These are phyloP conservation scores for Globisporangium cystogenes DNA, from an alignment of 352 stramenopile genomes.

Conservation along the genomic window DNA sequence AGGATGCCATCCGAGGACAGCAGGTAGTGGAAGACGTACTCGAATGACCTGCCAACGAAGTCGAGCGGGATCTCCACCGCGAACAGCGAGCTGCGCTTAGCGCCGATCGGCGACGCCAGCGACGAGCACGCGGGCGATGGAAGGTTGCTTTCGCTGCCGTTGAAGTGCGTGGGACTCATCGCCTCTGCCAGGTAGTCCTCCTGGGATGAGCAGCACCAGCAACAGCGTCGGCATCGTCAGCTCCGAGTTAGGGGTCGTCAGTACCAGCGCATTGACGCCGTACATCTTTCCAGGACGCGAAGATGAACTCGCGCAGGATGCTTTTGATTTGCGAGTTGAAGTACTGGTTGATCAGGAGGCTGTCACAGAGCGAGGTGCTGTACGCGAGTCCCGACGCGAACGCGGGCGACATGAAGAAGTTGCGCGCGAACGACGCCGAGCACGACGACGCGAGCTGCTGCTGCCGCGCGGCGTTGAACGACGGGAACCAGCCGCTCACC, in stretches of 20 bases:
- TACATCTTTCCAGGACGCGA: slow-evolving; percentile 67
- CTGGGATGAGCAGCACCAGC: slow-evolving; percentile 8
- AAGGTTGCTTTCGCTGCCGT: not conserved
- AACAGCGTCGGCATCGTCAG: not conserved
- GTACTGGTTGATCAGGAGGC: slow-evolving; percentile 85
- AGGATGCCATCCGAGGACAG: slow-evolving; percentile 78
- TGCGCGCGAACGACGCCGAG: slow-evolving; percentile 53
- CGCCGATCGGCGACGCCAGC: slow-evolving; percentile 19
- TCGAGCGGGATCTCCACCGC: slow-evolving; percentile 74
- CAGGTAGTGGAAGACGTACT: slow-evolving; percentile 81
- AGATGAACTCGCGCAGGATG: slow-evolving; percentile 85
- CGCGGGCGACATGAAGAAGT: slow-evolving; percentile 76
- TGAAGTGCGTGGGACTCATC: slow-evolving; percentile 13
- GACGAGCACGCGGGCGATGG: slow-evolving; percentile 33
- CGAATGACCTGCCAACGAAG: slow-evolving; percentile 77
- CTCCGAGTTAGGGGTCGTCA: not conserved
- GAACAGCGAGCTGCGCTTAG: slow-evolving; percentile 73
- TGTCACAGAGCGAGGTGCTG: slow-evolving; percentile 82
- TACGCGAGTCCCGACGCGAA: slow-evolving; percentile 83
- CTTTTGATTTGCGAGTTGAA: slow-evolving; percentile 86
- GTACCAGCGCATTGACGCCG: slow-evolving; percentile 9
- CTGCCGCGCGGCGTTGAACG: slow-evolving; percentile 14
- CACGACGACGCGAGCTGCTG: slow-evolving; percentile 38
- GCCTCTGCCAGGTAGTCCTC: slow-evolving; percentile 28
- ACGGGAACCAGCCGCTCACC: slow-evolving; percentile 60